Evolutionary conservation across 2,329 filamentous ascomycete genomes (phyloP), one percentile per base, ranked within the genome.

Genomic region (Pyrenochaeta sp.): DNA sequence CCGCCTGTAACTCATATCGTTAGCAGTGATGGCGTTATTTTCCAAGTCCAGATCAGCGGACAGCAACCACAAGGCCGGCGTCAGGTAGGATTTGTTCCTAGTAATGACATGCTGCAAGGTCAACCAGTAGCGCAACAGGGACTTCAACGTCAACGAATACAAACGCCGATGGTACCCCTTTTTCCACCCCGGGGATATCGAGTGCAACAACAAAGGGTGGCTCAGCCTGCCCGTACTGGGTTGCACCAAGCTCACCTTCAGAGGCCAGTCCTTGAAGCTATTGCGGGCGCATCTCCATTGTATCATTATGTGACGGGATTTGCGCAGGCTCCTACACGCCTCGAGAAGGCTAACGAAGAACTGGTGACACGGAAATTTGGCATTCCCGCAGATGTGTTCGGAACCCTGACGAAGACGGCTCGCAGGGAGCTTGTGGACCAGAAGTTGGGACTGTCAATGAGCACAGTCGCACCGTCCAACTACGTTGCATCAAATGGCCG

Each of bases 401-500:
- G 41, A 5, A 64, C 52, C 4, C 58, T 84, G 6, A 67, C 75
- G 4, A 57, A 49, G 10, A 63, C 72, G 26, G 50, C 68, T 7
- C 51, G 38, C 27, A 31, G 55, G 13, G 8, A 39, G 35, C 18
- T 53, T 24, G 72, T 3, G 51, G 65, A 28, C 63, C 66, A 5
- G 35, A 47, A 15, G 57, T 41, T 28, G 71, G 67, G 41, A 51
- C 35, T 18, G 76, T 73, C 58, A 72, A 67, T 13, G 74, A 83
- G 45, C 81, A 81, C 4, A 83, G 81, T 35, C 69, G 81, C 4
- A 79, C 83, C 23, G 86, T 86, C 61, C 87, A 90, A 11, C 60
- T 96, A 15, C 85, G 89, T 7, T 87, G 88, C 61, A 81, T 87
- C 57, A 74, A 75, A 44, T 67, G 76, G 44, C 50, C 63, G 4